Conservation (phyloP, 352 stramenopile genomes). For the Thraustochytrium striatum region DNA sequence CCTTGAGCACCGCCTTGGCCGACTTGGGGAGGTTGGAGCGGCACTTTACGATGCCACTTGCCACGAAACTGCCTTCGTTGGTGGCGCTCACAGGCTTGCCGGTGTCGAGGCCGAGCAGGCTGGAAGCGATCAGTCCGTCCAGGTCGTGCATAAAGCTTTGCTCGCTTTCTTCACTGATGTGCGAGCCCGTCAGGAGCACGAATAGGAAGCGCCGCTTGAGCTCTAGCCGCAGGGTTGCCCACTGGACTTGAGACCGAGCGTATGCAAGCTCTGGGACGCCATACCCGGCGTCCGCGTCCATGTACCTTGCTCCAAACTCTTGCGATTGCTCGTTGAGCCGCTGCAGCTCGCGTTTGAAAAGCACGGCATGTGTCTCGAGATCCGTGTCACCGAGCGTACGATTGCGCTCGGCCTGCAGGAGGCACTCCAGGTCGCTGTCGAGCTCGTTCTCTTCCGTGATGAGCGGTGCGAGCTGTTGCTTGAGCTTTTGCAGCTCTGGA, state of each 20-base stretch:
- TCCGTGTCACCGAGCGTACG: background rate
- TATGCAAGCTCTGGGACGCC: background rate
- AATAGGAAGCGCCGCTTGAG: conserved; percentile 9
- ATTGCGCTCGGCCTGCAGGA: conserved; percentile 9
- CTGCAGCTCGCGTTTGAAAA: background rate
- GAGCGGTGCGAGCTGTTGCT: background rate
- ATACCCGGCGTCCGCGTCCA: conserved; percentile 15
- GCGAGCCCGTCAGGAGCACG: background rate
- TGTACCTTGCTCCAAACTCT: too few relatives aligned
- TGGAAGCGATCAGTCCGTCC: too few relatives aligned
- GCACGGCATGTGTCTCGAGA: too few relatives aligned
- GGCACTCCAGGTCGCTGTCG: conserved; percentile 29
- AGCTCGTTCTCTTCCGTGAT: conserved; percentile 17
- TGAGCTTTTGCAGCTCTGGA: conserved; percentile 25
- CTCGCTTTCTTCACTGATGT: background rate
- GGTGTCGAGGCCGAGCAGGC: too few relatives aligned
- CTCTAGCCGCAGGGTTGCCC: background rate
- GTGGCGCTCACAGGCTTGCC: background rate
- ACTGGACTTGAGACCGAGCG: background rate
- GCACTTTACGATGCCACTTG: background rate
- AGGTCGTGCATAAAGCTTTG: background rate
- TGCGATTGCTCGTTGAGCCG: background rate
- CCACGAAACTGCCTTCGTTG: background rate
- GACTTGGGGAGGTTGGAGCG: background rate
- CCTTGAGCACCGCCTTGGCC: background rate